These are phyloP conservation scores for Peronospora belbahrii DNA, from an alignment of 352 stramenopile genomes.

Conservation along the genomic window DNA sequence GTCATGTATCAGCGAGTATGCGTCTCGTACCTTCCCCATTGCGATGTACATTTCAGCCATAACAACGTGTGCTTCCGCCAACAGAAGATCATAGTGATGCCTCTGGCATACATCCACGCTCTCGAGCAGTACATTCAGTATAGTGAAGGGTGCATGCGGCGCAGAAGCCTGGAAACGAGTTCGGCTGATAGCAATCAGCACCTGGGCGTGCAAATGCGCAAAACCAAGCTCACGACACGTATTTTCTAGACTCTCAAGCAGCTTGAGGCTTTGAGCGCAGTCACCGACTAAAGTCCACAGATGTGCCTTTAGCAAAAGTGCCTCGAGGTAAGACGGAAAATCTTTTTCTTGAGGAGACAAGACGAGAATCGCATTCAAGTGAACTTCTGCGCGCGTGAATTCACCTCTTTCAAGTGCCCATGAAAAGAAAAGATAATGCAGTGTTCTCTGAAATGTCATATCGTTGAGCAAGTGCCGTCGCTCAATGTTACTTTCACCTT, in stretches of 20 bases:
- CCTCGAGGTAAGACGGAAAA: conserved; percentile 38
- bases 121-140: conserved; percentile 35
- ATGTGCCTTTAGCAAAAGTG: conserved; percentile 24
- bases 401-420: conserved; percentile 51
- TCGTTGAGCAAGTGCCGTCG: conserved; percentile 28
- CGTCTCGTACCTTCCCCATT: conserved; percentile 46
- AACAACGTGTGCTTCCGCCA: conserved; percentile 48
- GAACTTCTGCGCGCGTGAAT: conserved; percentile 26
- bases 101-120: conserved; percentile 37
- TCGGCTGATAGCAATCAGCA: conserved; percentile 37
- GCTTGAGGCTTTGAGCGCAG: conserved; percentile 28
- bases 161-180: conserved; percentile 27
- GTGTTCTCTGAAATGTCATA: conserved; percentile 32
- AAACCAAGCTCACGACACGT: conserved; percentile 37
- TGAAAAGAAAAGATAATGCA: conserved; percentile 44
- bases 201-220: conserved; percentile 41
- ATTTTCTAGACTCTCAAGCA: conserved; percentile 33
- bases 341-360: conserved; percentile 46
- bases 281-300: conserved; percentile 30
- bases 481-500: neutral
- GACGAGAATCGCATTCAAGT: conserved; percentile 34
- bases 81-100: conserved; percentile 51
- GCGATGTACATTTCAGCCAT: conserved; percentile 55
- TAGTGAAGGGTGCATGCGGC: conserved; percentile 43
- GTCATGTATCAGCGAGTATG: conserved; percentile 37